Evolutionary conservation across 495 filamentous ascomycete species (phyloP).

Genomic region (Daldinia caldariorum): DNA sequence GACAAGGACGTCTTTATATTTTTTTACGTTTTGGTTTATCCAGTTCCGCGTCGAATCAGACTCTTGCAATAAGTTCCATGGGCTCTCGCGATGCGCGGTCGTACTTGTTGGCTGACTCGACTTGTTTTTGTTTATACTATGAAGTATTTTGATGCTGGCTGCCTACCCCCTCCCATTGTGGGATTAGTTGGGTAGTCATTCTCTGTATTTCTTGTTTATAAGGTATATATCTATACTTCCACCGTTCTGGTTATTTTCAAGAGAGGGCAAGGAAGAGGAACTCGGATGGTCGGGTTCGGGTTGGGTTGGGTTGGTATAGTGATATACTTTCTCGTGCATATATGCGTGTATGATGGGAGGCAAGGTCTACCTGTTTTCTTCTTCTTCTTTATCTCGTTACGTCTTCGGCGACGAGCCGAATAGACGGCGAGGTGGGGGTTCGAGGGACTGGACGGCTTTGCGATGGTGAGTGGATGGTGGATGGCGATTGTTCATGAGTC

Average conservation of each 20-base stretch:
- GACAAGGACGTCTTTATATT: not conserved
- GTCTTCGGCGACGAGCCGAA: not conserved
- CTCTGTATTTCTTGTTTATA: not conserved
- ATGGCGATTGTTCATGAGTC: conserved; percentile 2
- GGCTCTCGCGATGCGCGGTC: conserved; percentile 9
- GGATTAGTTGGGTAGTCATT: not conserved
- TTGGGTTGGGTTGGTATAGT: not conserved
- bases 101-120: not conserved
- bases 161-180: not conserved
- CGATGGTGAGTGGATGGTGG: not conserved
- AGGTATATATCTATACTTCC: not conserved
- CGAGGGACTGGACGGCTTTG: not conserved
- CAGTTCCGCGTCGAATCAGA: conserved; percentile 6
- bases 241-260: not conserved
- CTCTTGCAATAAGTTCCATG: conserved; percentile 2
- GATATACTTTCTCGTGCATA: not conserved
- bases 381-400: not conserved
- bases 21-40: not conserved
- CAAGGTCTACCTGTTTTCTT: not conserved
- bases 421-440: not conserved
- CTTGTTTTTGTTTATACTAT: too few relatives aligned
- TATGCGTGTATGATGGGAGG: not conserved
- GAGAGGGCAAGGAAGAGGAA: not conserved
- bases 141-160: too few relatives aligned
- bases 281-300: too few relatives aligned